Base-by-base conservation (phyloP, 192 early-diverging fungal genomes). In the Podila epigama region DNA sequence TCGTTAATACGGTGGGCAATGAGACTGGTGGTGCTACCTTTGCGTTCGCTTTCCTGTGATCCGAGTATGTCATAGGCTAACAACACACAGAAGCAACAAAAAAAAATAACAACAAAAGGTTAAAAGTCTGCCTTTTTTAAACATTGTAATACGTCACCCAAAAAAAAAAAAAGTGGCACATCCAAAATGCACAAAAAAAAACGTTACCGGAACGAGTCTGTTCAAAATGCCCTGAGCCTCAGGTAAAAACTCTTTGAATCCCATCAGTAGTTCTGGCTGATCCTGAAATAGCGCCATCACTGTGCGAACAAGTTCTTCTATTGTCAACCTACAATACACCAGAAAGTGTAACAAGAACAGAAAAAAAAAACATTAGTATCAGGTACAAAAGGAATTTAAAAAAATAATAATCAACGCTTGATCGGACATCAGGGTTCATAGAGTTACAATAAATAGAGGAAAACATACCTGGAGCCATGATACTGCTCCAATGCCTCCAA, bases 211-310 rank as follows among this genome's bases (percentile, higher is more conserved):
- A 16, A 77, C 73, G 4, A 77, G 39, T 54, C 68, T 66, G 41
- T 68, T 77, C 55, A 77, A 22, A n/a, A 77, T 44, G 16, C 63
- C 73, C 61, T 77, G 73, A 32, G 65, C 60, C 41, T 68, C 73
- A 36, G 73, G 73, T 40, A 77, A 55, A 29, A 77, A 77, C 33
- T 77, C 73, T 35, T 77, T 77, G 61, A 77, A 77, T 48, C 73
- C 73, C 51, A 77, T 67, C 20, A 77, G 36, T 11, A 77, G 31
- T 32, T 77, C 73, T n/a, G 73, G 73, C 51, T 77, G 73, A 29
- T 77, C 73, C 61, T 77, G 73, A 56, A 77, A 77, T 42, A 77
- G 73, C 6, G 54, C 66, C 73, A 77, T 77, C 7, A 77, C 73
- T 18, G 60, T 77, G 48, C 66, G 60, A 42, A 77, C 73, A 35